Percentiles rank a stretch among this genome's conserved stretches.
Evolutionary conservation across 106 monocot species (phyloP).

Genomic region (Agapanthus africanus): DNA sequence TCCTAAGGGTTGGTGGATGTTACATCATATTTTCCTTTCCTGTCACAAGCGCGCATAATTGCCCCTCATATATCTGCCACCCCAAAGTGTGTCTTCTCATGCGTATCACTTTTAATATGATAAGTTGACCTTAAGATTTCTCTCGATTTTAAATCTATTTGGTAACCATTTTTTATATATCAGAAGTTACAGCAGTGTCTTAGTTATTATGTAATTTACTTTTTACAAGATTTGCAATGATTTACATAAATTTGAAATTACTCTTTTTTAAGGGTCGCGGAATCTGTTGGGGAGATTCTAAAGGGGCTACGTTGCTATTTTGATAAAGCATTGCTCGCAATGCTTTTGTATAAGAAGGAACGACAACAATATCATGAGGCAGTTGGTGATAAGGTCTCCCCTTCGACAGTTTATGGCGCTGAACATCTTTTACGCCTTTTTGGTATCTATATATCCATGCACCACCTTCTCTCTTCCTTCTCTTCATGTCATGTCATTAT

Average conservation of each 20-base stretch:
- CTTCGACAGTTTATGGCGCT: conserved; percentile 90
- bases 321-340: conserved; percentile 81
- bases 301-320: conserved; percentile 88
- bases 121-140: background rate
- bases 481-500: background rate
- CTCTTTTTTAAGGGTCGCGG: conserved; percentile 48
- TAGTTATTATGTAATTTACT: background rate
- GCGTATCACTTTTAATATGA: background rate
- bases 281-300: conserved; percentile 77
- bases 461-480: background rate
- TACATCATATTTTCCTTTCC: background rate
- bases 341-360: conserved; percentile 93
- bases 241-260: background rate
- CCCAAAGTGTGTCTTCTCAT: background rate
- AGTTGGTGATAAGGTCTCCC: conserved; percentile 57
- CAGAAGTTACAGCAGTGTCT: background rate
- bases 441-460: conserved; percentile 33
- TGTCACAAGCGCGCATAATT: no score
- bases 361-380: conserved; percentile 71
- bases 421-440: conserved; percentile 94
- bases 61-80: no score
- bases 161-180: background rate
- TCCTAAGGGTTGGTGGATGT: background rate
- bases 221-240: background rate
- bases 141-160: background rate